phyloP scores from a whole-genome alignment of 2,329 filamentous ascomycete genomes.

The Coniosporium tulheliwenetii region DNA sequence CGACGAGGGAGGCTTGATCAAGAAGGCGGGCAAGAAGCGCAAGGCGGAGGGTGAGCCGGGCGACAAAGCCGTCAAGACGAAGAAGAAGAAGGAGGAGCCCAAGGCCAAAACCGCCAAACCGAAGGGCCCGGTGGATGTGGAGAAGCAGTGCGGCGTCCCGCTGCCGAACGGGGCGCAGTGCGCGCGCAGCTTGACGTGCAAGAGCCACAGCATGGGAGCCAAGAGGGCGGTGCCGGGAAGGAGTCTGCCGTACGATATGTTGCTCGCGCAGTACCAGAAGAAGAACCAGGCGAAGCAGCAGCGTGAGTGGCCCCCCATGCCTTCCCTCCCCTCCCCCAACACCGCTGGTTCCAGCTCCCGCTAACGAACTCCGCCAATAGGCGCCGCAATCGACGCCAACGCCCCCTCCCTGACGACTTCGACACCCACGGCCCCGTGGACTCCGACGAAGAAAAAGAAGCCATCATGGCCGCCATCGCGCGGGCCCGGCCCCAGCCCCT shows the following conservation, averaged over 20 bases:
- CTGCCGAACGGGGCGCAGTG: constrained; percentile 76
- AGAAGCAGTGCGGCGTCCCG: constrained; percentile 80
- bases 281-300: constrained; percentile 98
- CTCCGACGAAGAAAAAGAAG: constrained; percentile 83
- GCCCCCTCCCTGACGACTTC: constrained; percentile 70
- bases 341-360: constrained; percentile 1
- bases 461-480: constrained; percentile 65
- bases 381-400: constrained; percentile 88
- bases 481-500: constrained; percentile 67
- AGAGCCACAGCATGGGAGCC: constrained; percentile 88
- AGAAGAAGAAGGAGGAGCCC: constrained; percentile 83
- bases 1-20: constrained; percentile 15
- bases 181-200: constrained; percentile 79
- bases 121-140: constrained; percentile 86
- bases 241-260: constrained; percentile 82
- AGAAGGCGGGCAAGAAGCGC: constrained; percentile 28
- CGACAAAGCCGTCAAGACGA: constrained; percentile 64
- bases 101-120: constrained; percentile 71
- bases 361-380: constrained; percentile 25
- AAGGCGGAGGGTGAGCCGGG: constrained; percentile 37
- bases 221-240: constrained; percentile 79
- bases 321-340: constrained; percentile 2
- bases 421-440: constrained; percentile 66
- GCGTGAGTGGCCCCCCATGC: constrained; percentile 41
- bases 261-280: constrained; percentile 65